Base-by-base conservation (phyloP, 768 basidiomycete genomes). In the Lactarius sanguifluus region DNA sequence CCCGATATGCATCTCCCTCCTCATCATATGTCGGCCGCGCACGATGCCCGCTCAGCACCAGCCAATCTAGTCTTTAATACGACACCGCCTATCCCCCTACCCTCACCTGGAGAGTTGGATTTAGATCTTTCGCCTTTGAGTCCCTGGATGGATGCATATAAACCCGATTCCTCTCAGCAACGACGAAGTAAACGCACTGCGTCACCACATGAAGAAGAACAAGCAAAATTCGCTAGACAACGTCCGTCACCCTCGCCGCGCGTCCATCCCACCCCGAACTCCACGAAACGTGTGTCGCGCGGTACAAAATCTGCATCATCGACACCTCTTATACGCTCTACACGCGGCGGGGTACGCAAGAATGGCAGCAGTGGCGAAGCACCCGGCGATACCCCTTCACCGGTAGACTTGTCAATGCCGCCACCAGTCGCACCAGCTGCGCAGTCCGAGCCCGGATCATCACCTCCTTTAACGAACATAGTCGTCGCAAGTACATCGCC, bases 361-460 rank as follows among this genome's bases (percentile, higher is more conserved):
- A 76, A 75, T 34, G 73, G 77, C 50, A 79, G 76, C 23, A 65
- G 59, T 18, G 65, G 67, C 18, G 73, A 75, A 10, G 54, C 72
- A 18, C 73, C 73, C 13, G 74, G 73, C 13, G 89, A 91, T 71
- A 86, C 90, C 0, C 93, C 94, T 1, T 92, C 91, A 6, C 94
- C 94, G 2, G 92, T 96, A 1, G 94, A 96, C 77, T 76, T 91
- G 23, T 82, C 86, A 12, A 94, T 96, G 93, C 92, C 92, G 1
- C 94, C 94, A 0, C 92, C 93, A 9, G 91, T 90, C 10, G 78
- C 82, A 8, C 84, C 85, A 5, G 64, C 71, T 41, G 45, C 65
- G 18, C 68, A 63, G 50, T 12, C 62, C 41, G 62, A 69, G 41
- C 55, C 63, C 34, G 47, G 38, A 16, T 20, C 68, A 45, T 47